These are phyloP conservation scores for Cucurbita pepo DNA, from an alignment of 306 rosid genomes.

Conservation along the genomic window DNA sequence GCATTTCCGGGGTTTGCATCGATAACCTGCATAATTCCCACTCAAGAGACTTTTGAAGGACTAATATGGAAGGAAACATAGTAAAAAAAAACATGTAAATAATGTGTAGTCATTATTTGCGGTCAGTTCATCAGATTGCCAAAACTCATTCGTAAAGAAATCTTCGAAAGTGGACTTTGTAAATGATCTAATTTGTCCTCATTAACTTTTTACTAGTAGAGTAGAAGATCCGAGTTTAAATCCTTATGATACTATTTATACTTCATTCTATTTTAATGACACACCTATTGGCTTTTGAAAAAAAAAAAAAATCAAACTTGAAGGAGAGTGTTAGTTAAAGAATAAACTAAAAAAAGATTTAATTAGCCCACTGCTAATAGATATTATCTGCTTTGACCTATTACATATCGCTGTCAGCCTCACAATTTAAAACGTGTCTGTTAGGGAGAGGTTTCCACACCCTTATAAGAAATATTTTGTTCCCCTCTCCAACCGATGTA, in stretches of 20 bases:
- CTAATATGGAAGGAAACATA: not conserved
- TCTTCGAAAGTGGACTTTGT: not conserved
- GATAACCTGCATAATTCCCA: constrained; percentile 42
- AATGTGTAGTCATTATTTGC: not conserved
- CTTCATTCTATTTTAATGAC: not conserved
- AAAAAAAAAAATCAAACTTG: too few relatives aligned
- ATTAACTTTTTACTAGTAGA: not conserved
- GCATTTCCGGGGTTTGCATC: constrained; percentile 83
- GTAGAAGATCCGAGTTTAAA: not conserved
- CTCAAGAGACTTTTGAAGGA: constrained; percentile 3
- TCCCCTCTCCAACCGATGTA: too few relatives aligned
- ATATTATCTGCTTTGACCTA: too few relatives aligned
- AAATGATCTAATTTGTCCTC: not conserved
- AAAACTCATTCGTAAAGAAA: not conserved
- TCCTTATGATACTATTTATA: not conserved
- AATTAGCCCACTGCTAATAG: too few relatives aligned
- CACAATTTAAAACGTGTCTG: too few relatives aligned
- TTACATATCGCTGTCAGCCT: too few relatives aligned
- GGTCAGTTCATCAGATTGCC: not conserved
- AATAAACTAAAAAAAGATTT: not conserved
- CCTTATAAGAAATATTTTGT: too few relatives aligned
- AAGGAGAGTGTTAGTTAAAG: not conserved
- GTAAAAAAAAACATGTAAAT: not conserved
- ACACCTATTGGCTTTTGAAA: not conserved
- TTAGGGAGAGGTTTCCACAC: too few relatives aligned